These are phyloP conservation scores for Nicotiana attenuata DNA, from an alignment of 257 asterid species.

Conservation along the genomic window DNA sequence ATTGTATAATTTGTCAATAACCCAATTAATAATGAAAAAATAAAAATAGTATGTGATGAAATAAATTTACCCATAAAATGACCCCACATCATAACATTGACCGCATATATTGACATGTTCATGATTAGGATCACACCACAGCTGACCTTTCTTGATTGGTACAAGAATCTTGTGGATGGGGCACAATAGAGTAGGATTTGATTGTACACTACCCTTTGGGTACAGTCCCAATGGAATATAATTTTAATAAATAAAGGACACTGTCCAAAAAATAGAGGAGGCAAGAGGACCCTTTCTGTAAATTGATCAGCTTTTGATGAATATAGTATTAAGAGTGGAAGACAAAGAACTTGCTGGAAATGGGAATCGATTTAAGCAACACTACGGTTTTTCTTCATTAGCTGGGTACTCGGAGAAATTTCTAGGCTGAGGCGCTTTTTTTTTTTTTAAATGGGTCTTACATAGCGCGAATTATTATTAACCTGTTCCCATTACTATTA, in stretches of 20 bases:
- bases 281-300: not conserved
- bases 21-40: not conserved
- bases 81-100: not conserved
- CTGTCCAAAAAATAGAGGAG: not conserved
- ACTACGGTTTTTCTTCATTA: too few relatives aligned
- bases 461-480: too few relatives aligned
- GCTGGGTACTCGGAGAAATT: too few relatives aligned
- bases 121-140: not conserved
- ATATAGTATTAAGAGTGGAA: not conserved
- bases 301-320: not conserved
- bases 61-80: not conserved
- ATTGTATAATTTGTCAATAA: not conserved
- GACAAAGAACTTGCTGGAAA: not conserved
- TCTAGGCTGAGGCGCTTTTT: too few relatives aligned
- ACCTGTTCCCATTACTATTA: too few relatives aligned
- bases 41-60: not conserved
- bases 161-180: conserved; percentile 4
- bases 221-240: not conserved
- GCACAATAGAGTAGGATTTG: not conserved
- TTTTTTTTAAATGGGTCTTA: too few relatives aligned
- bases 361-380: not conserved
- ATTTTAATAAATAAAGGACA: not conserved
- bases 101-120: not conserved
- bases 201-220: not conserved
- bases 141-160: not conserved